Evolutionary conservation across 2,329 filamentous ascomycete genomes (phyloP).

Genomic region (Fusarium sp.): DNA sequence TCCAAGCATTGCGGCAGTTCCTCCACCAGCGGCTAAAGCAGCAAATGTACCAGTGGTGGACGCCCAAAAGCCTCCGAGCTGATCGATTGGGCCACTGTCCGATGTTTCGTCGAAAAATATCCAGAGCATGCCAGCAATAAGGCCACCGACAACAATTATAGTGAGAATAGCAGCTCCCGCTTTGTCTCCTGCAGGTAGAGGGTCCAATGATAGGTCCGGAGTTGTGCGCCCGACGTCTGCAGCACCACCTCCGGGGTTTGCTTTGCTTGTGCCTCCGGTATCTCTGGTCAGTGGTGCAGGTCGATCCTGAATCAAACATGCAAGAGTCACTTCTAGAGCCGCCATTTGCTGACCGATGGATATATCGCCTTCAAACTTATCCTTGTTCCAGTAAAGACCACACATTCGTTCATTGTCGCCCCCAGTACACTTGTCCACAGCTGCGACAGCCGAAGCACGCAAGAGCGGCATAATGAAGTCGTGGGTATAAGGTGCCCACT

Average conservation of each 20-base stretch:
- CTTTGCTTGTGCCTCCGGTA: conserved; percentile 66
- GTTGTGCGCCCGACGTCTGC: conserved; percentile 55
- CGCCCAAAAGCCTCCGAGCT: conserved; percentile 43
- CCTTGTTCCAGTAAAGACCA: conserved; percentile 66
- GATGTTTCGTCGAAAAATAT: conserved; percentile 60
- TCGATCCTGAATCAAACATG: conserved; percentile 62
- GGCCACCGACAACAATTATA: conserved; percentile 60
- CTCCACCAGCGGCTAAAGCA: conserved; percentile 39
- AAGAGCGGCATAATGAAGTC: conserved; percentile 63
- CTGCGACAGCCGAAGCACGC: conserved; percentile 64
- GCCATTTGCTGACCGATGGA: conserved; percentile 78
- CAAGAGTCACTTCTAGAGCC: conserved; percentile 70
- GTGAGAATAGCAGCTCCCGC: conserved; percentile 75
- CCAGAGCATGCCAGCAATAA: conserved; percentile 63
- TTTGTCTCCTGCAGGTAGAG: conserved; percentile 65
- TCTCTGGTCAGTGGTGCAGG: conserved; percentile 55
- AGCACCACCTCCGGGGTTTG: conserved; percentile 57
- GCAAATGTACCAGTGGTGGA: conserved; percentile 32
- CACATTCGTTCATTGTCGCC: conserved; percentile 66
- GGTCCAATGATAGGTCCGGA: conserved; percentile 40
- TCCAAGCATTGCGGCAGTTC: conserved; percentile 32
- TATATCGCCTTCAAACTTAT: conserved; percentile 65
- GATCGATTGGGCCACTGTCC: conserved; percentile 46
- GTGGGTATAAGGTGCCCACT: conserved; percentile 69
- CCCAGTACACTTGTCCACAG: conserved; percentile 65